Evolutionary conservation across 2,329 filamentous ascomycete genomes (phyloP).

Genomic region (Colletotrichum scovillei): DNA sequence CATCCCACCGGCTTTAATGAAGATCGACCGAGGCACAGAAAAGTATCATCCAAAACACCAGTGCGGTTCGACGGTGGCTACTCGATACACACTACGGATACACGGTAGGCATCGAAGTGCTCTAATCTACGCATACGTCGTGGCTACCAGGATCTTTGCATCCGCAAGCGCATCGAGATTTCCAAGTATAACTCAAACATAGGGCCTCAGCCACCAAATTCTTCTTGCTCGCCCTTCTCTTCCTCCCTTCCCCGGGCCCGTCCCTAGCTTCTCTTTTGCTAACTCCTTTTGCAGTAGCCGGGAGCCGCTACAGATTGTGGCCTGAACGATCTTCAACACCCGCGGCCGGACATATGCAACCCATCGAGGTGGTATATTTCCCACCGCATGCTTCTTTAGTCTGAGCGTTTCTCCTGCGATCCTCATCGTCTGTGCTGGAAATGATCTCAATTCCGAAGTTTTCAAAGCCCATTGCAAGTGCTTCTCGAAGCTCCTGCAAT

Average conservation of each 20-base stretch:
- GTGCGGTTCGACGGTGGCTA: not conserved
- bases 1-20: not conserved
- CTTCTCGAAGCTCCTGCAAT: not conserved
- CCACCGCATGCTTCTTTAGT: not conserved
- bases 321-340: not conserved
- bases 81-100: not conserved
- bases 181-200: conserved; percentile 8
- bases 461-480: not conserved
- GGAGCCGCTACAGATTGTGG: conserved; percentile 5
- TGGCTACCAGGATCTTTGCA: conserved; percentile 1
- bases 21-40: not conserved
- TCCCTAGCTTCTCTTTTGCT: not conserved
- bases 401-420: not conserved
- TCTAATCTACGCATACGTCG: conserved; percentile 4
- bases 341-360: not conserved
- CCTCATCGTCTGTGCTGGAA: not conserved
- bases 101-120: not conserved
- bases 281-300: not conserved
- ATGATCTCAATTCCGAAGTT: not conserved
- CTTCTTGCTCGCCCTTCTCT: not conserved
- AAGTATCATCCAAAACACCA: not conserved
- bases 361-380: not conserved
- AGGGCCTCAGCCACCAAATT: not conserved
- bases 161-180: not conserved
- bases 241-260: too few relatives aligned